Evolutionary conservation across 305 asterid species (phyloP), one percentile per base, ranked within the genome.

Genomic region (Fraxinus velutina): DNA sequence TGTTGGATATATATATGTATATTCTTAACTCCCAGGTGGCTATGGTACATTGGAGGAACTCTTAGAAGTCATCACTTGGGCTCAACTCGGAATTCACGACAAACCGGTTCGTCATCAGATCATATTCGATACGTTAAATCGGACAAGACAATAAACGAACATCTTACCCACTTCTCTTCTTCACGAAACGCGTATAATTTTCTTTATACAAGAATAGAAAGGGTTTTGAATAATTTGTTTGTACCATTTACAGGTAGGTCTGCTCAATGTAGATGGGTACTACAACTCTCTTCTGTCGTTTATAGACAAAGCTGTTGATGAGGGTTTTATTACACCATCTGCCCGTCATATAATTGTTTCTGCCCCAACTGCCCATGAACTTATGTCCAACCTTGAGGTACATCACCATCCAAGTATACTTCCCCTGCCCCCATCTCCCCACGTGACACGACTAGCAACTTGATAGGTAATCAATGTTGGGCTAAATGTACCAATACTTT

Each of bases 271-370:
- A 37, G 98, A 94, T 84, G 98, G 98, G 5, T 94, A 94, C 88
- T 94, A 94, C 90, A 93, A 93, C 85, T 94, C 97, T 78, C 86
- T 94, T 42, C 71, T 94, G 89, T 89, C 86, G 50, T 94, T 94
- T 90, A 89, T 94, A 82, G 98, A 94, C 92, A 94, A 94, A 85
- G 98, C 98, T 76, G 98, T 94, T 76, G 98, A 94, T 75, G 98
- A 94, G 78, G 98, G 97, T 10, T 94, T 94, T 86, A 85, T 94
- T 52, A 62, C 94, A 17, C 92, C 96, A 2, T 84, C 95, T 89
- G 98, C 98, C 90, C 98, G 98, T 60, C 96, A 90, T 82, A 94
- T 94, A 34, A 94, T 94, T 86, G 92, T 93, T 2, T 94, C 98
- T 80, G 97, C 98, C 89, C 98, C 36, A 24, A 89, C 97, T 89